These are phyloP conservation scores for Daldinia sp. DNA, from an alignment of 2,329 filamentous ascomycete species.

Conservation along the genomic window DNA sequence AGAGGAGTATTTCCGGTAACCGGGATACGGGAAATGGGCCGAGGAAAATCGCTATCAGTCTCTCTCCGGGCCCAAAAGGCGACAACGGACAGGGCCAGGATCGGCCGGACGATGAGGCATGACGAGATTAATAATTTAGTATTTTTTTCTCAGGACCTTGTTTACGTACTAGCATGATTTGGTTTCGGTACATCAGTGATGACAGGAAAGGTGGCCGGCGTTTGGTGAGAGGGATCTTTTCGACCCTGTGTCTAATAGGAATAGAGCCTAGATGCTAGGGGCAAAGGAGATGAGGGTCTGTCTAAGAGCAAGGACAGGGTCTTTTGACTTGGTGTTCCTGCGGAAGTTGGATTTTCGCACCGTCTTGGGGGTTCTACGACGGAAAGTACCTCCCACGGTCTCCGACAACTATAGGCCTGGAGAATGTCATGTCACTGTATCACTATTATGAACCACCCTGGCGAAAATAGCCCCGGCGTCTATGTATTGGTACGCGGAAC, in stretches of 20 bases:
- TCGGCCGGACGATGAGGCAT: constrained; percentile 35
- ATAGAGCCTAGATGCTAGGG: constrained; percentile 36
- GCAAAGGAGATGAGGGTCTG: constrained; percentile 22
- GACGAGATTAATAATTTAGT: constrained; percentile 18
- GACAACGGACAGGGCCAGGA: constrained; percentile 33
- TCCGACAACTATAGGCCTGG: constrained; percentile 23
- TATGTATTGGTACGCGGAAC: constrained; percentile 12
- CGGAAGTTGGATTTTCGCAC: constrained; percentile 11
- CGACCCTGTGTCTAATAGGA: constrained; percentile 36
- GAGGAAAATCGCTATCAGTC: constrained; percentile 67
- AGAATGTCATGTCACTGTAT: constrained; percentile 34
- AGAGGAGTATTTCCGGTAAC: constrained; percentile 55
- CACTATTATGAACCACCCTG: constrained; percentile 27
- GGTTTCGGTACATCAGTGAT: constrained; percentile 38
- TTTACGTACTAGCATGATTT: constrained; percentile 32
- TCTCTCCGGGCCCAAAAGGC: constrained; percentile 56
- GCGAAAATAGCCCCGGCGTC: constrained; percentile 5
- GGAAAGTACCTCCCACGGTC: not conserved
- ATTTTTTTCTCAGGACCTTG: constrained; percentile 21
- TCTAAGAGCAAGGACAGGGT: constrained; percentile 12
- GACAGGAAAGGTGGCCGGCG: constrained; percentile 43
- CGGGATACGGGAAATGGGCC: constrained; percentile 52
- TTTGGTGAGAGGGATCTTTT: constrained; percentile 41
- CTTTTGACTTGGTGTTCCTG: constrained; percentile 4
- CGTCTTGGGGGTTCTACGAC: constrained; percentile 14